Evolutionary conservation across 2,329 filamentous ascomycete species (phyloP).

Genomic region (Calonectria pseudoreteaudii): DNA sequence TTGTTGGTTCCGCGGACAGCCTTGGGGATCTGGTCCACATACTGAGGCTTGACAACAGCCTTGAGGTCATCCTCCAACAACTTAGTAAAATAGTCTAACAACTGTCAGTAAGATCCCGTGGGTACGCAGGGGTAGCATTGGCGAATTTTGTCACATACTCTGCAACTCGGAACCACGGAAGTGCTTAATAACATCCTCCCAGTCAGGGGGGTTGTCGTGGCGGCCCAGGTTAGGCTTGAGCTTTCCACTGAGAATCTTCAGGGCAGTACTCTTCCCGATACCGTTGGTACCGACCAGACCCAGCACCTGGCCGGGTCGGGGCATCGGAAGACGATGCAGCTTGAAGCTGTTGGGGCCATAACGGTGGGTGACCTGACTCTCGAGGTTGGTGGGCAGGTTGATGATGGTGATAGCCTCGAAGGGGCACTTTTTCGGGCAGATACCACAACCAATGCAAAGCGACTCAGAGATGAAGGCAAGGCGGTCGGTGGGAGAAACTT

Average conservation of each 20-base stretch:
- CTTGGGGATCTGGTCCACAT: slow-evolving; percentile 97
- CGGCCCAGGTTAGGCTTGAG: slow-evolving; percentile 97
- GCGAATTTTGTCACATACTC: slow-evolving; percentile 68
- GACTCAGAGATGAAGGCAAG: slow-evolving; percentile 98
- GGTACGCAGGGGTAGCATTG: not conserved
- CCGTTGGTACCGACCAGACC: slow-evolving; percentile 99
- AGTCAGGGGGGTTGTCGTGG: slow-evolving; percentile 97
- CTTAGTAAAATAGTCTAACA: slow-evolving; percentile 93
- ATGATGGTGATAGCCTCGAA: slow-evolving; percentile 99
- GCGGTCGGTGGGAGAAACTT: slow-evolving; percentile 88
- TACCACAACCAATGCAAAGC: slow-evolving; percentile 98
- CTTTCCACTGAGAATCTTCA: slow-evolving; percentile 99
- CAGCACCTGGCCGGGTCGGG: slow-evolving; percentile 92
- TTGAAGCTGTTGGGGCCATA: slow-evolving; percentile 99
- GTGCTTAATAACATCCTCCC: slow-evolving; percentile 98
- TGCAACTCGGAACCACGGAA: slow-evolving; percentile 98
- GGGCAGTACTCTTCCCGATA: slow-evolving; percentile 99
- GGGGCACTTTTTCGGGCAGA: slow-evolving; percentile 99
- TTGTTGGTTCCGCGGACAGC: slow-evolving; percentile 87
- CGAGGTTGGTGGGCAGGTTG: slow-evolving; percentile 99
- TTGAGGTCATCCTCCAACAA: slow-evolving; percentile 96
- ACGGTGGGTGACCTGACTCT: slow-evolving; percentile 96
- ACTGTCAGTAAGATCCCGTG: not conserved
- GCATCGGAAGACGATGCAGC: slow-evolving; percentile 95
- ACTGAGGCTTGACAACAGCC: slow-evolving; percentile 98